Conservation (phyloP, 78 protist species). For the Polysphondylium violaceum region DNA sequence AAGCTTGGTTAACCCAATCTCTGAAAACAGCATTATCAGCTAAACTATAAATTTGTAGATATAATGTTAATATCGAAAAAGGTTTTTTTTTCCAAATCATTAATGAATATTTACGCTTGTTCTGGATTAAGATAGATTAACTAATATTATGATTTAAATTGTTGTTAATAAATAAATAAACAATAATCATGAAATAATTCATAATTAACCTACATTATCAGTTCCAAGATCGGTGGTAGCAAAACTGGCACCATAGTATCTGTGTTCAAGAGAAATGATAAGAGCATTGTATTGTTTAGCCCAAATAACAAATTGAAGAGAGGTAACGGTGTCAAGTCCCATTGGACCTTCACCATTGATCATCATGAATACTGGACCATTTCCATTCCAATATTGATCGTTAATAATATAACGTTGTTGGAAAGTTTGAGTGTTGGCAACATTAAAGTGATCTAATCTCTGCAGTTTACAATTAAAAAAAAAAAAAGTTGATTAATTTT, state of each 20-base stretch:
- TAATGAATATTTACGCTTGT: no score
- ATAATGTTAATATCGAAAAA: no score
- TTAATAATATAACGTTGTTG: conserved; percentile 74
- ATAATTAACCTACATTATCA: not conserved
- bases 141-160: conserved; percentile 33
- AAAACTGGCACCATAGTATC: conserved; percentile 48
- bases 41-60: no score
- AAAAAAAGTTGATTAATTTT: no score
- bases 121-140: conserved; percentile 49
- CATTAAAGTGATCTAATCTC: conserved; percentile 56
- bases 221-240: not conserved
- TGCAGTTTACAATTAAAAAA: no score
- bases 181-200: not conserved
- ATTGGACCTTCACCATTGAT: conserved; percentile 73
- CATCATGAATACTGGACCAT: conserved; percentile 69
- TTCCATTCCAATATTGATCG: conserved; percentile 49
- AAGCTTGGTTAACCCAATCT: conserved; percentile 15
- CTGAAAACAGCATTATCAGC: conserved; percentile 71
- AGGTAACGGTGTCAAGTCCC: conserved; percentile 21
- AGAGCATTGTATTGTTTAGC: conserved; percentile 33
- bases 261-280: conserved; percentile 53
- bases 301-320: conserved; percentile 61
- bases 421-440: conserved; percentile 20
- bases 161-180: not conserved
- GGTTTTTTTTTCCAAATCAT: no score